Evolutionary conservation across 1,139 yeast species (phyloP), one percentile per base, ranked within the genome.

Genomic region (Scheffersomyces segobiensis): DNA sequence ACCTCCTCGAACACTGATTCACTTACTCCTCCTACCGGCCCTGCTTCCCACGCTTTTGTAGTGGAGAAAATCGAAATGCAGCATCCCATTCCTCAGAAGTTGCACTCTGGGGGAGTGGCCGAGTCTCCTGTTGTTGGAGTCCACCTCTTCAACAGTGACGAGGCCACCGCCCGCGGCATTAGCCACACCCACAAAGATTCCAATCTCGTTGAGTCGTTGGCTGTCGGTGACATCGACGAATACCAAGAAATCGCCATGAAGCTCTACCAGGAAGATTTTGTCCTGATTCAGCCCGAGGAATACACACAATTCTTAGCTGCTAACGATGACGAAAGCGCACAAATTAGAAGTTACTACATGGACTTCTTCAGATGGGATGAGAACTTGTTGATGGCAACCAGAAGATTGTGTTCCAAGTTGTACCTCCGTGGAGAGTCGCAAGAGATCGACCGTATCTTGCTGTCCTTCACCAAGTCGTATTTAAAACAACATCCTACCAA

Each of bases 381-480:
- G 7, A 82, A 82, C 60, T 70, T 88, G 53, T 72, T 90, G 59
- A 75, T 73, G 4, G 78, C 93, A 1, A 78, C 92, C 19, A 76
- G 95, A 50, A 73, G 73, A 55, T 75, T 92, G 52, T 91, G 96
- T 63, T 80, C 84, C 39, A 84, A 81, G 63, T 70, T 92, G 32
- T 89, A 88, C 70, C 79, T 92, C 66, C 87, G 87, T 66, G 97
- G 96, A 2, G 97, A 92, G 71, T 87, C 96, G 1, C 96, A 90
- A 65, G 91, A 89, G 66, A 84, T 92, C 59, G 97, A 91, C 72
- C 80, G 91, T 53, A 82, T 91, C 22, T 75, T 92, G 59, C 88
- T 89, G 52, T 79, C 89, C 1, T 88, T 91, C 69, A 82, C 96
- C 24, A 82, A 83, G 60, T 82, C 89, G 58, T 92, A 93, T 64